Evolutionary conservation across 2,329 filamentous ascomycete species (phyloP).

Genomic region (Colletotrichum incanum): DNA sequence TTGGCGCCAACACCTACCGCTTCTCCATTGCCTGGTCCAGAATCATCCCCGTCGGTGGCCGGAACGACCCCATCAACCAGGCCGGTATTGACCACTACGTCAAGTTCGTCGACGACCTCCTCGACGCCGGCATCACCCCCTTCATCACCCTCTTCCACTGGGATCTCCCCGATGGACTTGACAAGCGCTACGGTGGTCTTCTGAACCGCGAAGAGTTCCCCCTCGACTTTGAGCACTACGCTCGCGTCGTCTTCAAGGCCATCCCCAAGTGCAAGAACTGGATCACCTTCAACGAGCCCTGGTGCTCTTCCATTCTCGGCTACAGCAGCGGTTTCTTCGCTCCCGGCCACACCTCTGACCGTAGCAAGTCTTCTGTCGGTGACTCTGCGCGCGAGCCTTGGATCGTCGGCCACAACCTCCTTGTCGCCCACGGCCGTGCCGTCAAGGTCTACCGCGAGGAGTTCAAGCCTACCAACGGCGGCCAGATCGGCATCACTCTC

Average conservation of each 20-base stretch:
- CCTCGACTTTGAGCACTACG: slow-evolving; percentile 85
- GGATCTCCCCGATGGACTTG: slow-evolving; percentile 85
- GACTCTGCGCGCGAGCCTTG: slow-evolving; percentile 85
- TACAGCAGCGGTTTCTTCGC: slow-evolving; percentile 86
- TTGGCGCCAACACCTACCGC: slow-evolving; percentile 83
- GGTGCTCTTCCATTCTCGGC: slow-evolving; percentile 86
- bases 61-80: slow-evolving; percentile 85
- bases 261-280: slow-evolving; percentile 86
- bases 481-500: slow-evolving; percentile 89
- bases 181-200: slow-evolving; percentile 86
- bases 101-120: slow-evolving; percentile 83
- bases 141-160: slow-evolving; percentile 91
- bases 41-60: slow-evolving; percentile 88
- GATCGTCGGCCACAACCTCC: slow-evolving; percentile 85
- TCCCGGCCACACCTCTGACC: slow-evolving; percentile 85
- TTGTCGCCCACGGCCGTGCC: slow-evolving; percentile 84
- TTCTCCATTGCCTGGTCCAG: slow-evolving; percentile 91
- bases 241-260: slow-evolving; percentile 81
- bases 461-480: slow-evolving; percentile 80
- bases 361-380: slow-evolving; percentile 78
- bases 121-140: slow-evolving; percentile 82
- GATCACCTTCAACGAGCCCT: slow-evolving; percentile 94
- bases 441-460: slow-evolving; percentile 88
- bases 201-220: slow-evolving; percentile 88
- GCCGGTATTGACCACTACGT: slow-evolving; percentile 84